Evolutionary conservation across 2,329 filamentous ascomycete species (phyloP).

Genomic region (Tolypocladium paradoxum): DNA sequence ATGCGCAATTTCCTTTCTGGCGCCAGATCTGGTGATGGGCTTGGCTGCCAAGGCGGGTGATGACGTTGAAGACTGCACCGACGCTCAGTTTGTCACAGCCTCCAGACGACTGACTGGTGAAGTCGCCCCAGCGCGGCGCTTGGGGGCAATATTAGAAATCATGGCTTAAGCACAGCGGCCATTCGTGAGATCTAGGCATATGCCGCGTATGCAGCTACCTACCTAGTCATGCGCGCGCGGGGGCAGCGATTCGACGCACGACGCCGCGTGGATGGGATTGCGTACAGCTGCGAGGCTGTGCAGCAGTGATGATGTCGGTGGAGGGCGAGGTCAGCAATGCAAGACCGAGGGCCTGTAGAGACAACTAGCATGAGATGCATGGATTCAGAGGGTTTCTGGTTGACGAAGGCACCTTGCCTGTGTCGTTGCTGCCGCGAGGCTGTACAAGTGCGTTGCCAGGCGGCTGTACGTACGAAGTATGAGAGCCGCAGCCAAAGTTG

Average conservation of each 20-base stretch:
- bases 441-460: background rate
- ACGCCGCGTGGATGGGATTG: conserved; percentile 3
- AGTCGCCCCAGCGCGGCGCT: background rate
- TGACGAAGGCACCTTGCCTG: background rate
- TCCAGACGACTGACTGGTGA: background rate
- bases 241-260: background rate
- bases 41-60: background rate
- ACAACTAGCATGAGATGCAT: too few species aligned
- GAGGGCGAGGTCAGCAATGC: background rate
- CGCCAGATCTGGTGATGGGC: background rate
- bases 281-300: conserved; percentile 9
- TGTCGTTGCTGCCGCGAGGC: background rate
- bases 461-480: too few species aligned
- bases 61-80: background rate
- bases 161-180: background rate
- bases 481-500: too few species aligned
- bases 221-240: background rate
- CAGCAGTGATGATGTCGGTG: background rate
- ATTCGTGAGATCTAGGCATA: background rate
- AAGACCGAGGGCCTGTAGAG: background rate
- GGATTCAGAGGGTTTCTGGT: background rate
- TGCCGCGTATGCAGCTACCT: background rate
- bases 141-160: background rate
- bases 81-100: background rate
- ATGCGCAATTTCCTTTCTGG: background rate